Percentiles rank a stretch among this genome's conserved stretches.
phyloP scores from a whole-genome alignment of 2,329 filamentous ascomycete species.

The Taxawa tesnikishii region DNA sequence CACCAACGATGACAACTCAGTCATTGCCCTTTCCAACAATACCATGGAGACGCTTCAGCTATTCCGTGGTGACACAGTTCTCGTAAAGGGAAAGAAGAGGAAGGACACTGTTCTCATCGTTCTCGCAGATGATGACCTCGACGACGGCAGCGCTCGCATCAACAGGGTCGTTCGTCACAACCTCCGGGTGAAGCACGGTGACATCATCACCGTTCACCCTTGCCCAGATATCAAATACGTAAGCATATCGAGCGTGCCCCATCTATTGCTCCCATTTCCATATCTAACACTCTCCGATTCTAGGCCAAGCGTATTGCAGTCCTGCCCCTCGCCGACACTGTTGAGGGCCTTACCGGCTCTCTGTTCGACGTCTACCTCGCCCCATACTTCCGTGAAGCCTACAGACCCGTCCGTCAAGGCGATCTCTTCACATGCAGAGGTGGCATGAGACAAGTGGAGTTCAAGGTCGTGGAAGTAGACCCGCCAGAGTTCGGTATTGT shows the following conservation, averaged over 20 bases:
- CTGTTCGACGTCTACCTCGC: constrained; percentile 98
- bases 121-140: constrained; percentile 90
- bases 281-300: constrained; percentile 2
- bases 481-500: constrained; percentile 98
- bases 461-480: constrained; percentile 98
- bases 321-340: constrained; percentile 92
- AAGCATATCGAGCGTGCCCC: too few relatives aligned
- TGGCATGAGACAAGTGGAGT: constrained; percentile 98
- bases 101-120: constrained; percentile 98
- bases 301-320: constrained; percentile 98
- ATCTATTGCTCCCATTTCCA: too few relatives aligned
- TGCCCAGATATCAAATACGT: constrained; percentile 99
- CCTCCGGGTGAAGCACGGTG: constrained; percentile 94
- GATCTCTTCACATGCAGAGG: constrained; percentile 95
- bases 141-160: constrained; percentile 93
- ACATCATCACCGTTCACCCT: constrained; percentile 92
- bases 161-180: constrained; percentile 99
- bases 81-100: constrained; percentile 98
- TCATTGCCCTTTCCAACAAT: constrained; percentile 94
- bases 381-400: constrained; percentile 98
- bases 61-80: constrained; percentile 95
- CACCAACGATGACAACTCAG: constrained; percentile 98
- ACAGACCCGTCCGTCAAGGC: constrained; percentile 91
- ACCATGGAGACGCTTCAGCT: constrained; percentile 98
- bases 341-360: constrained; percentile 94